A percentile compares a stretch with the other conserved stretches of the same genome.
phyloP scores from a whole-genome alignment of 2,329 filamentous ascomycete genomes.

The Hyphodiscus sp. region DNA sequence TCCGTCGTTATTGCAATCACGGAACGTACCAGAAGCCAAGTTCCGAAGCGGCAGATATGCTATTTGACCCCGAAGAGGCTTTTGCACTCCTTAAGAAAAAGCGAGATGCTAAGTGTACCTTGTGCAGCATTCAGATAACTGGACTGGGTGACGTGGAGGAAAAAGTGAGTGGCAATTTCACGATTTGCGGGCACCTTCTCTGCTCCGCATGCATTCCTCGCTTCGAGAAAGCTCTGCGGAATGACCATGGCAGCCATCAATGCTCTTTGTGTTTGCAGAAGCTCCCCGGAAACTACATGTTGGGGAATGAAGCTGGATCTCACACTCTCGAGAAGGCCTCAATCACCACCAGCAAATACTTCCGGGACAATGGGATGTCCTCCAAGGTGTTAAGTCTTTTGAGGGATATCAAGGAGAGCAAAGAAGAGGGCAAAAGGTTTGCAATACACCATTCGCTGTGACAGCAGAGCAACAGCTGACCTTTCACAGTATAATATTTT shows the following conservation, averaged over 20 bases:
- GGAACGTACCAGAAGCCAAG: slow-evolving; percentile 10
- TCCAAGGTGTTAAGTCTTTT: slow-evolving; percentile 9
- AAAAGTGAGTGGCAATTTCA: slow-evolving; percentile 3
- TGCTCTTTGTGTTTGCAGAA: too few species aligned
- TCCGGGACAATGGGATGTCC: slow-evolving; percentile 7
- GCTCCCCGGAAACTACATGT: too few species aligned
- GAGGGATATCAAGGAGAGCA: slow-evolving; percentile 6
- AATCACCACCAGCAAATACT: neutral
- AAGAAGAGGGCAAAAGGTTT: slow-evolving; percentile 11
- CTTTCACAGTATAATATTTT: slow-evolving; percentile 15
- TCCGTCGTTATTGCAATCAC: slow-evolving; percentile 15
- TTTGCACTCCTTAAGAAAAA: neutral
- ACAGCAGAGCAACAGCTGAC: too few species aligned
- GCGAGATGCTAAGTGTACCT: too few species aligned
- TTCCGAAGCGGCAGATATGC: neutral
- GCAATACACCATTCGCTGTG: too few species aligned
- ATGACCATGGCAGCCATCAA: neutral
- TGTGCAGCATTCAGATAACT: too few species aligned
- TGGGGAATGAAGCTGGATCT: too few species aligned
- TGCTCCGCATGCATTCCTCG: slow-evolving; percentile 7
- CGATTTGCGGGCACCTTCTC: slow-evolving; percentile 12
- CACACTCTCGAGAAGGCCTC: too few species aligned
- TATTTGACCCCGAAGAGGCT: neutral
- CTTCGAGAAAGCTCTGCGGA: slow-evolving; percentile 2
- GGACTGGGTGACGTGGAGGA: too few species aligned